Conservation (phyloP, 345 rosid genomes). For the Eucalyptus tenuipes region DNA sequence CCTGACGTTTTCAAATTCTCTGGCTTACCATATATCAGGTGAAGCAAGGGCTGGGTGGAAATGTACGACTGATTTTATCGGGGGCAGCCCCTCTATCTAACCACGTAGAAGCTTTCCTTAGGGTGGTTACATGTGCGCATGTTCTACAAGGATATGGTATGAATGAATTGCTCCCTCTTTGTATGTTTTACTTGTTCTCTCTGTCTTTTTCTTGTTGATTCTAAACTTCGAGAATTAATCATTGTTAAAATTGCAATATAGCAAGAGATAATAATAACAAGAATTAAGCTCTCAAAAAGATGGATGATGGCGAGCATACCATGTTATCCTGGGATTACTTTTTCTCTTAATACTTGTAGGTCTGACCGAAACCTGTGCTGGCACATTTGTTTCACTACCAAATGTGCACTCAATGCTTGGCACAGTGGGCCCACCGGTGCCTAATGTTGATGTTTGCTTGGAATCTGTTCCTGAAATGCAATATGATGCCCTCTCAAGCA, state of each 20-base stretch:
- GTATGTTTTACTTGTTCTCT: background rate
- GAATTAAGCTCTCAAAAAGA: background rate
- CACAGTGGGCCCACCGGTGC: conserved; percentile 95
- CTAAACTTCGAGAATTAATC: background rate
- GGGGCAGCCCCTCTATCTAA: conserved; percentile 92
- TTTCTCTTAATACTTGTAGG: conserved; percentile 22
- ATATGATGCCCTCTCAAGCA: conserved; percentile 80
- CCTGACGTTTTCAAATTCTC: background rate
- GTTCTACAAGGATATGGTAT: conserved; percentile 98
- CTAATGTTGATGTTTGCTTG: conserved; percentile 79
- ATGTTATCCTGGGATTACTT: background rate
- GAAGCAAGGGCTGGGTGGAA: conserved; percentile 90
- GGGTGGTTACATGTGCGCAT: conserved; percentile 94
- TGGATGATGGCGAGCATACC: background rate
- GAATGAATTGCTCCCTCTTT: background rate
- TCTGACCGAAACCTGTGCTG: conserved; percentile 94
- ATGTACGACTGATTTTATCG: conserved; percentile 74
- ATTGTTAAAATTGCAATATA: background rate
- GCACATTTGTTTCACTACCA: conserved; percentile 84
- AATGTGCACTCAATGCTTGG: conserved; percentile 73
- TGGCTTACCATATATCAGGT: conserved; percentile 26
- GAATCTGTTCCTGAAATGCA: conserved; percentile 97
- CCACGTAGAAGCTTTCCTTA: conserved; percentile 79
- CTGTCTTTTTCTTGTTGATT: background rate
- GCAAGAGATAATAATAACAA: background rate